phyloP scores from a whole-genome alignment of 2,329 filamentous ascomycete genomes.

The Colletotrichum lindemuthianum region DNA sequence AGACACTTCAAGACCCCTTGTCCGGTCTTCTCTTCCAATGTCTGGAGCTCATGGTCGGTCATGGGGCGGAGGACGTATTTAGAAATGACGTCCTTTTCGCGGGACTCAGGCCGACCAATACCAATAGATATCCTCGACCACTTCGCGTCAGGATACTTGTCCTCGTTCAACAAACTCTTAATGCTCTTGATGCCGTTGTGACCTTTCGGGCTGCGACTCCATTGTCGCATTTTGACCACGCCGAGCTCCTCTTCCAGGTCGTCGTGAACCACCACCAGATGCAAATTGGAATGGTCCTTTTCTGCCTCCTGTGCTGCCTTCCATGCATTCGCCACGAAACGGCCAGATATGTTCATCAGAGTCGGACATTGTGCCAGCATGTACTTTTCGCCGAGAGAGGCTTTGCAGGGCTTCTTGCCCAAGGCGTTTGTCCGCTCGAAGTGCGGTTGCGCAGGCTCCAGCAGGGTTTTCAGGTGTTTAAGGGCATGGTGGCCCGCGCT shows the following conservation, averaged over 20 bases:
- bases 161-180: constrained; percentile 57
- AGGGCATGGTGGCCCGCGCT: constrained; percentile 87
- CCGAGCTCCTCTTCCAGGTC: constrained; percentile 82
- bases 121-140: constrained; percentile 79
- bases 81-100: constrained; percentile 74
- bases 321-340: constrained; percentile 74
- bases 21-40: constrained; percentile 63
- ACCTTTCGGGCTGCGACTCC: constrained; percentile 71
- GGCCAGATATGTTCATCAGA: constrained; percentile 87
- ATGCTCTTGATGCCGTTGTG: constrained; percentile 82
- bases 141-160: constrained; percentile 51
- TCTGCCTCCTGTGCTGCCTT: constrained; percentile 59
- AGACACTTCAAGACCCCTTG: constrained; percentile 62
- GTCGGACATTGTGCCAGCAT: constrained; percentile 79
- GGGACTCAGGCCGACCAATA: constrained; percentile 81
- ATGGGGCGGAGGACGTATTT: constrained; percentile 82
- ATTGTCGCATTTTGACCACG: constrained; percentile 70
- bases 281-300: constrained; percentile 46
- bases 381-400: constrained; percentile 61
- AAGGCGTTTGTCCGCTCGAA: constrained; percentile 56
- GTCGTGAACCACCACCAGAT: constrained; percentile 85
- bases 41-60: constrained; percentile 58
- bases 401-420: constrained; percentile 62
- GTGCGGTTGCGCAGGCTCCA: constrained; percentile 56
- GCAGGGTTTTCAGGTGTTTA: constrained; percentile 62